A percentile compares a stretch with the other conserved stretches of the same genome.
phyloP scores from a whole-genome alignment of 192 early-diverging fungal genomes.

The Podochytrium sp. region DNA sequence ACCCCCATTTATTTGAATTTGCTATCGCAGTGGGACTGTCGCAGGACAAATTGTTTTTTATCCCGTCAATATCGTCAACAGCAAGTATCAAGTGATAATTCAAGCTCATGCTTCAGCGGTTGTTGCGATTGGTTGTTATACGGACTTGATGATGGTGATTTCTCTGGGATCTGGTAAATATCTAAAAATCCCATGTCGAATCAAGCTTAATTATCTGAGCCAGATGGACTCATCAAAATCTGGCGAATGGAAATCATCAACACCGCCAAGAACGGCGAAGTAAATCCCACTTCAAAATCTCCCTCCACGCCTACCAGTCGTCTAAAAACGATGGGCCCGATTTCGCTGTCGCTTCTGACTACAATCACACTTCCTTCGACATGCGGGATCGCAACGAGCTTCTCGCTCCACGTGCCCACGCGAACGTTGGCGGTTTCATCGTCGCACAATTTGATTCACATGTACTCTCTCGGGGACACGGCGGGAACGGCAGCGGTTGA shows the following conservation, averaged over 20 bases:
- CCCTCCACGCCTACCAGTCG: neutral
- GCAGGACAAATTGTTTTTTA: constrained; percentile 53
- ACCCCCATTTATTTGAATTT: neutral
- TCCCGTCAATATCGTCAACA: constrained; percentile 34
- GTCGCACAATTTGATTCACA: neutral
- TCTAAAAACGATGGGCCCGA: neutral
- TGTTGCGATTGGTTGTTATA: constrained; percentile 27
- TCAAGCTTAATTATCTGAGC: neutral
- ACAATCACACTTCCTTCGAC: neutral
- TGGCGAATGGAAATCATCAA: constrained; percentile 36
- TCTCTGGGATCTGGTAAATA: constrained; percentile 42
- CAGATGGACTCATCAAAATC: constrained; percentile 45
- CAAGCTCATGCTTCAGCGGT: constrained; percentile 46
- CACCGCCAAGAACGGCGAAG: neutral
- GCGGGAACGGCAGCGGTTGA: neutral
- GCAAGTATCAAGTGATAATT: constrained; percentile 37
- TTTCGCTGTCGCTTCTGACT: neutral
- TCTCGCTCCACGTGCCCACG: neutral
- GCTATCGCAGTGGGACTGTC: constrained; percentile 43
- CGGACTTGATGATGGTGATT: constrained; percentile 27
- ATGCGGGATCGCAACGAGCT: neutral
- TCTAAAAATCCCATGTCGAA: no score
- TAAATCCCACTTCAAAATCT: neutral
- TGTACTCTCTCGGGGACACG: neutral
- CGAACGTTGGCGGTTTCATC: constrained; percentile 4